These are phyloP conservation scores for Neolentinus lepideus DNA, from an alignment of 1,284 basidiomycete species.

Conservation along the genomic window DNA sequence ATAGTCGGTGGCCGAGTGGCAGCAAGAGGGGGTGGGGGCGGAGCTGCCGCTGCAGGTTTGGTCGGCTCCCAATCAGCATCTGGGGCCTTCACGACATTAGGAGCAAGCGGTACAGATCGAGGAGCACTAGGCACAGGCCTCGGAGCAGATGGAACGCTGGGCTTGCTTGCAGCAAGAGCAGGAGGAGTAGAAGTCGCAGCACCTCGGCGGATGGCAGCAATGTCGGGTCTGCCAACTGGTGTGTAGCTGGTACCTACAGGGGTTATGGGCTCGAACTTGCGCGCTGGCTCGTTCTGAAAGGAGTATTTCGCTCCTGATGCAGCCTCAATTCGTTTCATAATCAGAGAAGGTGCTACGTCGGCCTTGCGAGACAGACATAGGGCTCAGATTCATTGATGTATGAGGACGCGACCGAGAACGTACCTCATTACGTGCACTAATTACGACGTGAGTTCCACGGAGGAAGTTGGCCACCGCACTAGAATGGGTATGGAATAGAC, in stretches of 20 bases:
- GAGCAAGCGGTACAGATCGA: slow-evolving; percentile 21
- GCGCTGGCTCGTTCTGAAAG: slow-evolving; percentile 58
- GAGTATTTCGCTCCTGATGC: slow-evolving; percentile 93
- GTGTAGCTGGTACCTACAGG: slow-evolving; percentile 69
- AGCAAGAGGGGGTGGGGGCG: slow-evolving; percentile 40
- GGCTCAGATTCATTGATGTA: not conserved
- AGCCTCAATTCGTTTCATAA: slow-evolving; percentile 85
- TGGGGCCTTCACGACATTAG: slow-evolving; percentile 31
- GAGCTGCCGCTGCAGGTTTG: slow-evolving; percentile 25
- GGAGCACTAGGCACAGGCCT: slow-evolving; percentile 39
- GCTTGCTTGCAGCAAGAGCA: slow-evolving; percentile 23
- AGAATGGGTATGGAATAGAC: slow-evolving; percentile 87
- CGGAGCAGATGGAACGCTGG: slow-evolving; percentile 28
- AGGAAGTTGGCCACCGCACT: slow-evolving; percentile 79
- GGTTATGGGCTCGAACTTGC: slow-evolving; percentile 61
- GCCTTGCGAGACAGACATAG: slow-evolving; percentile 35
- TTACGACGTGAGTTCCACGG: slow-evolving; percentile 82
- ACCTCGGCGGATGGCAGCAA: slow-evolving; percentile 46
- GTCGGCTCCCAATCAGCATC: slow-evolving; percentile 56
- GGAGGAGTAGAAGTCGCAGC: slow-evolving; percentile 26
- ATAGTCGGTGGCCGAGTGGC: slow-evolving; percentile 35
- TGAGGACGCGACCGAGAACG: slow-evolving; percentile 15
- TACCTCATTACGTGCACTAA: slow-evolving; percentile 89
- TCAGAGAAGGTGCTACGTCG: slow-evolving; percentile 74
- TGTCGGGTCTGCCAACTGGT: slow-evolving; percentile 66